Evolutionary conservation across 495 filamentous ascomycete genomes (phyloP).

Genomic region (Xylaria bambusicola): DNA sequence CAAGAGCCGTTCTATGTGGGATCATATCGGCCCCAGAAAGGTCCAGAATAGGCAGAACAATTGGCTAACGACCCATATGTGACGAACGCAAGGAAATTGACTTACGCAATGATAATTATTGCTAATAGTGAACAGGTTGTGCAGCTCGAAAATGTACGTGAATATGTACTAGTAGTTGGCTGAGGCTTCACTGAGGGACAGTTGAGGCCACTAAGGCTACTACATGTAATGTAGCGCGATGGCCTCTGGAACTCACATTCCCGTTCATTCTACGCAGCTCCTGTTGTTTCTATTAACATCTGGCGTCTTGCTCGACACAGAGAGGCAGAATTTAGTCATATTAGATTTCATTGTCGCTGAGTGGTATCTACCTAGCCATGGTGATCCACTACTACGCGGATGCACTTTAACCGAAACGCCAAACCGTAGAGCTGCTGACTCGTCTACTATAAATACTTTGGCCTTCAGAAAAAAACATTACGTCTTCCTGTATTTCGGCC

Average conservation of each 20-base stretch:
- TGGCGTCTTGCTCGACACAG: not conserved
- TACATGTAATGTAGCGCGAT: too few species aligned
- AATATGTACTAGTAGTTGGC: too few species aligned
- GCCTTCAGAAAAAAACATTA: too few species aligned
- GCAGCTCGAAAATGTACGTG: too few species aligned
- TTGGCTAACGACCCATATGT: not conserved
- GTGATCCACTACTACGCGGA: conserved; percentile 1
- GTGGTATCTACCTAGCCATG: conserved; percentile 18
- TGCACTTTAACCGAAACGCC: conserved; percentile 18
- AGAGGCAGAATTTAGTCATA: not conserved
- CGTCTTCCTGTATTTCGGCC: too few species aligned
- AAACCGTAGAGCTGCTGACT: not conserved
- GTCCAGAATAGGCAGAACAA: not conserved
- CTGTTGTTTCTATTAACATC: not conserved
- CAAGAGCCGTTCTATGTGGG: conserved; percentile 9
- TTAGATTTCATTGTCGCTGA: conserved; percentile 11
- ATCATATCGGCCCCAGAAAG: not conserved
- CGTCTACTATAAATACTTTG: too few species aligned
- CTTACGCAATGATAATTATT: conserved; percentile 11
- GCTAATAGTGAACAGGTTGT: too few species aligned
- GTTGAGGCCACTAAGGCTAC: too few species aligned
- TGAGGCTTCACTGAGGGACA: too few species aligned
- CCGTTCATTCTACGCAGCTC: not conserved
- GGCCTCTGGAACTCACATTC: too few species aligned
- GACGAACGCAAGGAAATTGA: not conserved